phyloP scores from a whole-genome alignment of 169 alveolate species.

The Babesia ovata region DNA sequence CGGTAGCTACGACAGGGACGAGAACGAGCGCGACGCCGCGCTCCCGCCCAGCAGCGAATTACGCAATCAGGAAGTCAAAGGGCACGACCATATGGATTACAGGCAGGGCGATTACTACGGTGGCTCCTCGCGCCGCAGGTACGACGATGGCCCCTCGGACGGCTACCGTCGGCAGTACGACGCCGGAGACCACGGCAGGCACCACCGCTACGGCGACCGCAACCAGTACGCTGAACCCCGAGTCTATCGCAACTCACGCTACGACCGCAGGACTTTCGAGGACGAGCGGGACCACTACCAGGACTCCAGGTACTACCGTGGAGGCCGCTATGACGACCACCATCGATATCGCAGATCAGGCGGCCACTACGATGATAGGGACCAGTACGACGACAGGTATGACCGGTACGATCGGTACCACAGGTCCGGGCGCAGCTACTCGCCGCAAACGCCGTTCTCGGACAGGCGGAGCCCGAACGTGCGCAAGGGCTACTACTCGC shows the following conservation, averaged over 20 bases:
- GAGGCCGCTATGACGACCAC: constrained; percentile 29
- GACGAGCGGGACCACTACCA: constrained; percentile 20
- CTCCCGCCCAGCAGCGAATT: constrained; percentile 10
- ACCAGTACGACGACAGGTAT: constrained; percentile 1
- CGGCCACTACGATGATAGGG: constrained; percentile 16
- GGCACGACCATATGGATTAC: constrained; percentile 9
- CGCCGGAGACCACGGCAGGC: constrained; percentile 27
- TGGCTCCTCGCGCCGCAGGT: constrained; percentile 7
- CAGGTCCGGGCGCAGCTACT: constrained; percentile 22
- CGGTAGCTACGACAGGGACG: constrained; percentile 2
- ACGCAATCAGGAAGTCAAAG: constrained; percentile 4
- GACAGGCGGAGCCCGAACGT: constrained; percentile 43
- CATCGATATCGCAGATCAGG: constrained; percentile 18
- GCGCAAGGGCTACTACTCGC: constrained; percentile 30
- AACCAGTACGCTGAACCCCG: constrained; percentile 12
- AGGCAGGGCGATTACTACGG: background rate
- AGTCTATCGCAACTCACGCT: background rate
- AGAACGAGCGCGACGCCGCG: constrained; percentile 5
- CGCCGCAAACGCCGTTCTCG: constrained; percentile 63
- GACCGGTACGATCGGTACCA: constrained; percentile 19
- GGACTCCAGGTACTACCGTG: constrained; percentile 27
- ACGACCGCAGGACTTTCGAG: constrained; percentile 11
- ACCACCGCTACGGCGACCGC: constrained; percentile 27
- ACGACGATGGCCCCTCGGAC: constrained; percentile 22
- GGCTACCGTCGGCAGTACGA: constrained; percentile 36